A percentile compares a stretch with the other conserved stretches of the same genome.
phyloP scores from a whole-genome alignment of 2,329 filamentous ascomycete genomes.

The Penicillium brevicompactum region DNA sequence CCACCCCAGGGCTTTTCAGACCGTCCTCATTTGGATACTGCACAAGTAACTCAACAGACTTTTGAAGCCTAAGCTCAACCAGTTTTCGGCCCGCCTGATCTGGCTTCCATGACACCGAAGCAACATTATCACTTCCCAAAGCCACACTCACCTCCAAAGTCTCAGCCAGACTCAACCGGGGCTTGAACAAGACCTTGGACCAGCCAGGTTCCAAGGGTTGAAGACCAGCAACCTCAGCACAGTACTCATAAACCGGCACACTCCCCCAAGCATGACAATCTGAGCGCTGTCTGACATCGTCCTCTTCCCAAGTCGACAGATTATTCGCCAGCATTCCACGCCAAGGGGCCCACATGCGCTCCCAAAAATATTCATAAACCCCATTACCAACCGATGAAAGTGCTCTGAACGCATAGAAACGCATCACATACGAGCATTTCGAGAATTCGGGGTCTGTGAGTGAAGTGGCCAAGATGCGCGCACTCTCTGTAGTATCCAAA shows the following conservation, averaged over 20 bases:
- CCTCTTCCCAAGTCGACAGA: constrained; percentile 47
- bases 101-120: constrained; percentile 19
- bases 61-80: constrained; percentile 18
- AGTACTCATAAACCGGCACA: constrained; percentile 47
- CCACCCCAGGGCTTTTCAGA: constrained; percentile 18
- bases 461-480: constrained; percentile 28
- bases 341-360: constrained; percentile 39
- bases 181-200: constrained; percentile 21
- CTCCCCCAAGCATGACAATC: constrained; percentile 51
- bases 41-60: background rate
- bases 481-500: constrained; percentile 6
- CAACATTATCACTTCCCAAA: constrained; percentile 25
- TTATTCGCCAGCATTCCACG: constrained; percentile 41
- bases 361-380: constrained; percentile 39
- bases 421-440: constrained; percentile 44
- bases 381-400: constrained; percentile 35
- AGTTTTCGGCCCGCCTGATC: constrained; percentile 1
- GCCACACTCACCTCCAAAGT: constrained; percentile 22
- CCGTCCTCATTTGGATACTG: background rate
- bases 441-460: constrained; percentile 34
- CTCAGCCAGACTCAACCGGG: constrained; percentile 17
- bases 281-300: constrained; percentile 45
- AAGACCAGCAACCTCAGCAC: constrained; percentile 37
- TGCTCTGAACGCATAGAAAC: constrained; percentile 45
- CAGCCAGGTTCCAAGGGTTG: constrained; percentile 16